Conservation (phyloP, 176 grass and related monocot genomes). For the Raddia guianensis region DNA sequence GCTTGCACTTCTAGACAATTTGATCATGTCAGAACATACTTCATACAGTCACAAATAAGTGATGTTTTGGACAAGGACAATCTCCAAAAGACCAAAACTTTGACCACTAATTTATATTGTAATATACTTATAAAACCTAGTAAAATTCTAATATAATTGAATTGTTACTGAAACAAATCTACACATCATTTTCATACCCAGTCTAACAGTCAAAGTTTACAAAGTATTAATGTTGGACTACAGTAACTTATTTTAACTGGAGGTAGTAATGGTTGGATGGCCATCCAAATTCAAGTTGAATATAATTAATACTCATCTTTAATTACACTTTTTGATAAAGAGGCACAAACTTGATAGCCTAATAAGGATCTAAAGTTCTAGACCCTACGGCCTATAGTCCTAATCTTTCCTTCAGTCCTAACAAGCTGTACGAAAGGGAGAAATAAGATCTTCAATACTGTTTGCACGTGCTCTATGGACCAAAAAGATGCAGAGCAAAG, state of each 20-base stretch:
- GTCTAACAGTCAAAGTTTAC: background rate
- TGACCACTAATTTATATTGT: conserved; percentile 16
- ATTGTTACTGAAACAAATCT: background rate
- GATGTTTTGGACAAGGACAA: conserved; percentile 10
- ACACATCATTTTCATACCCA: background rate
- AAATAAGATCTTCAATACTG: background rate
- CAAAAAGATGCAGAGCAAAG: conserved; percentile 31
- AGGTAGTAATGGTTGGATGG: background rate
- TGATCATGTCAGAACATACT: conserved; percentile 5
- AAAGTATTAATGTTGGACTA: background rate
- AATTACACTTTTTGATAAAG: background rate
- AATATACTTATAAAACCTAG: background rate
- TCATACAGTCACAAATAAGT: conserved; percentile 5
- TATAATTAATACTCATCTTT: conserved; percentile 20
- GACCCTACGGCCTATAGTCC: conserved; percentile 5
- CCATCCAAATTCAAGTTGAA: conserved; percentile 5
- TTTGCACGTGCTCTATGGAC: background rate
- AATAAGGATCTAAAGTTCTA: conserved; percentile 27
- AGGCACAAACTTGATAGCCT: conserved; percentile 17
- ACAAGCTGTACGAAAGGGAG: background rate
- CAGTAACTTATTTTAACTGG: conserved; percentile 14
- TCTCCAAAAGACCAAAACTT: background rate
- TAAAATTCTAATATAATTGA: background rate
- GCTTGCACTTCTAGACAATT: background rate
- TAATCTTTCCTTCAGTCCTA: background rate